Conservation (phyloP, 2,329 filamentous ascomycete genomes). For the Microdochium bolleyi region DNA sequence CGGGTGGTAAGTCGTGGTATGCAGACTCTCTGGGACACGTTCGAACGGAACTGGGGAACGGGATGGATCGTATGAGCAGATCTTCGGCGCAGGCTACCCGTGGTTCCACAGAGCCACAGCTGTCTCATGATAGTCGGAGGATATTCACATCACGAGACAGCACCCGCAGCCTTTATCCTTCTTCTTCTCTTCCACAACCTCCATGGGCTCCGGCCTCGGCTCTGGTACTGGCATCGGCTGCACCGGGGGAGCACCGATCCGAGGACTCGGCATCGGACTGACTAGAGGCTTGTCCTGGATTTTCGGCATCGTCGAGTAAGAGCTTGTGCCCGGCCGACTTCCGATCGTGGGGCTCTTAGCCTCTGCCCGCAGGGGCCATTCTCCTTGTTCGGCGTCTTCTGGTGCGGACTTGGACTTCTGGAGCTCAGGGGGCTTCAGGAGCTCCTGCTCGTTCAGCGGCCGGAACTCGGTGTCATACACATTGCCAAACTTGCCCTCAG, state of each 20-base stretch:
- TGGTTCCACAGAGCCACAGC: no score
- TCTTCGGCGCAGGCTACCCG: no score
- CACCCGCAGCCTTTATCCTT: constrained; percentile 58
- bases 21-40: no score
- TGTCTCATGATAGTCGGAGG: no score
- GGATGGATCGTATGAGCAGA: no score
- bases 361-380: constrained; percentile 52
- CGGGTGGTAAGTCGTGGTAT: no score
- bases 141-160: constrained; percentile 66
- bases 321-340: constrained; percentile 35
- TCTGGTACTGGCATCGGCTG: constrained; percentile 36
- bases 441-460: constrained; percentile 63
- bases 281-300: constrained; percentile 37
- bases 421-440: constrained; percentile 34
- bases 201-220: constrained; percentile 30
- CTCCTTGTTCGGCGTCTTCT: constrained; percentile 24
- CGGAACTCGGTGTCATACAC: constrained; percentile 84
- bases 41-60: no score
- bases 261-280: constrained; percentile 36
- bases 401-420: constrained; percentile 19
- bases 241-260: constrained; percentile 23
- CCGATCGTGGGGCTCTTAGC: constrained; percentile 37
- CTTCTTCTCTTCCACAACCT: constrained; percentile 41
- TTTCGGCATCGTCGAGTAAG: constrained; percentile 57
- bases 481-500: constrained; percentile 77